Base-by-base conservation (phyloP, 768 basidiomycete genomes). In the Cystoderma amianthinum region DNA sequence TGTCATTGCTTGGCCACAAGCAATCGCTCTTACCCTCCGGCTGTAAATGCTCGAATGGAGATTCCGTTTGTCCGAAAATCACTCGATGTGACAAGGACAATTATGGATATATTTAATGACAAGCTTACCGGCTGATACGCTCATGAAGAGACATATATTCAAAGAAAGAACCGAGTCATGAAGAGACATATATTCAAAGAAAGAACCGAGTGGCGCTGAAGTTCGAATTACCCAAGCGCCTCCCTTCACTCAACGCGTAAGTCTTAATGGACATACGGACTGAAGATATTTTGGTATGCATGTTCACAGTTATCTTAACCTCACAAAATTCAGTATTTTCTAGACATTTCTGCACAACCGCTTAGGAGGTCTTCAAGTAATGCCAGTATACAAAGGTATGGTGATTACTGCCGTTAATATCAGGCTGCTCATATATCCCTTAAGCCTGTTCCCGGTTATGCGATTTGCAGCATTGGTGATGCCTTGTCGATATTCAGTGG, bases 261-360 rank as follows among this genome's bases (percentile, higher is more conserved):
- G 35, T 0, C 53, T 83, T n/a, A 80, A 80, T 16, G 72, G 76
- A 1, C 84, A 85, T 53, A 83, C 82, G 2, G 83, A 84, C 55
- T 85, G 83, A 46, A 80, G 82, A 49, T 78, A n/a, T 76, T 15
- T 54, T 84, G 42, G 80, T 80, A 48, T 52, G 73, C 25, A 16
- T 20, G 49, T n/a, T n/a, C n/a, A n/a, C n/a, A n/a, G n/a, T n/a
- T n/a, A n/a, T n/a, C n/a, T n/a, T n/a, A n/a, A n/a, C n/a, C n/a
- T n/a, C n/a, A n/a, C n/a, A n/a, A n/a, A n/a, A n/a, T n/a, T n/a
- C n/a, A n/a, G n/a, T n/a, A n/a, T n/a, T n/a, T n/a, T n/a, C n/a
- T n/a, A n/a, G n/a, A 77, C 85, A 62, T 61, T 86, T 42, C 80
- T 83, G 50, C 85, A n/a, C n/a, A n/a, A 85, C 52, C 70, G 68